Evolutionary conservation across 805 yeast genomes (phyloP), one percentile per base, ranked within the genome.

Genomic region (Barnettozyma siamensis): DNA sequence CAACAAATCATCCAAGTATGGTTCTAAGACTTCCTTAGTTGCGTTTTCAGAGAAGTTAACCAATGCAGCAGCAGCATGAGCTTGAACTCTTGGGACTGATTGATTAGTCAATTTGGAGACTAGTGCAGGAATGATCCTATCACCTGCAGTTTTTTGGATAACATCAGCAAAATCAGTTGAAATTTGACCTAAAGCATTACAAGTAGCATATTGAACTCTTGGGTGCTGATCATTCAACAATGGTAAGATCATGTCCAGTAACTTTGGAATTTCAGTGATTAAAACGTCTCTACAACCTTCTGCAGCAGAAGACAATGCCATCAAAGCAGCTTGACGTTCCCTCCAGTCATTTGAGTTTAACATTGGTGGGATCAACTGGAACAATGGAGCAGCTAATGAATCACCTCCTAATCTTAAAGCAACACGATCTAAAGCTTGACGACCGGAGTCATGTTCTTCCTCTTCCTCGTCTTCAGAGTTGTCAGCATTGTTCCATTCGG

Each of bases 51-150:
- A 78, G 60, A 93, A 93, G 61, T 93, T 93, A 35, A 93, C 98
- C 54, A 91, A 70, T 0, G 99, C 99, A 39, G 99, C 99, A 33
- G 99, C 97, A 15, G 97, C 98, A 59, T 93, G 99, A 0, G 96
- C 87, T 66, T 91, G 98, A 19, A 93, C 99, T 57, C 98, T 73
- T 38, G 94, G 91, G 43, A 83, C 89, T 37, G 88, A 78, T 48
- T 74, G 74, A 47, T 73, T 70, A 3, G 82, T 79, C 39, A 93
- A 73, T 69, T 77, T 87, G 11, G 94, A 79, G 41, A 93, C 85
- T 49, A 93, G 72, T 2, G 94, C 93, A 7, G 98, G 98, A 41
- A 93, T 69, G 34, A 93, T 79, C 48, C 84, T 70, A 50, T 75
- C 76, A 47, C 89, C 95, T 17, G 88, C 74, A 38, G 85, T 79